Base-by-base conservation (phyloP, 306 rosid genomes). In the Styphnolobium japonicum region DNA sequence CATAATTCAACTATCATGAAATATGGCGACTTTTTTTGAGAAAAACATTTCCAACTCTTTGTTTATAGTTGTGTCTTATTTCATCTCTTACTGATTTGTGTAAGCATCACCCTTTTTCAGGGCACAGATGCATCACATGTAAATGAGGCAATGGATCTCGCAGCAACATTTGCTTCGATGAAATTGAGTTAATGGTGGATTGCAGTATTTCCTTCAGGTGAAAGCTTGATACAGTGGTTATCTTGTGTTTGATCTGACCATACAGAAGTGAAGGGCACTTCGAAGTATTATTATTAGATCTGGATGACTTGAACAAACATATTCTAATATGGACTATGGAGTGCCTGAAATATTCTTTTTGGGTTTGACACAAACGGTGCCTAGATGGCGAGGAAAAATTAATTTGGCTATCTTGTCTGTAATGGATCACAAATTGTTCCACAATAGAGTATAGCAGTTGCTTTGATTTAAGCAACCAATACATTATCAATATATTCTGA, bases 61-160 rank as follows among this genome's bases (percentile, higher is more conserved):
- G 4, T 55, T 37, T 42, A 11, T 53, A 42, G 66, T 8, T 15
- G 0, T 66, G 56, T 46, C 51, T 2, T 53, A 11, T 53, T 67
- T 65, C 9, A 7, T 8, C 12, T 42, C 58, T 8, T 23, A 1
- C 65, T 83, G 48, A 87, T 52, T 56, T 42, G 16, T 60, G 51
- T 46, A 51, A 31, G 5, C 25, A n/a, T 11, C 33, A 12, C 16
- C n/a, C 2, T 7, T 27, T 83, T 82, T 19, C 98, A 95, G 99
- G 99, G 99, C 60, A 91, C 90, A 8, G 96, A 95, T 73, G 97
- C 97, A 43, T 85, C 96, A 15, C 88, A 65, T 0, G 64, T 95
- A 69, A 81, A 86, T 2, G 99, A 93, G 87, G 97, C 97, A 3
- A 87, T 95, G 53, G 86, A 85, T 58, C 86, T 93, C 61, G 99